phyloP scores from a whole-genome alignment of 768 basidiomycete species.

The Suillus luteus region DNA sequence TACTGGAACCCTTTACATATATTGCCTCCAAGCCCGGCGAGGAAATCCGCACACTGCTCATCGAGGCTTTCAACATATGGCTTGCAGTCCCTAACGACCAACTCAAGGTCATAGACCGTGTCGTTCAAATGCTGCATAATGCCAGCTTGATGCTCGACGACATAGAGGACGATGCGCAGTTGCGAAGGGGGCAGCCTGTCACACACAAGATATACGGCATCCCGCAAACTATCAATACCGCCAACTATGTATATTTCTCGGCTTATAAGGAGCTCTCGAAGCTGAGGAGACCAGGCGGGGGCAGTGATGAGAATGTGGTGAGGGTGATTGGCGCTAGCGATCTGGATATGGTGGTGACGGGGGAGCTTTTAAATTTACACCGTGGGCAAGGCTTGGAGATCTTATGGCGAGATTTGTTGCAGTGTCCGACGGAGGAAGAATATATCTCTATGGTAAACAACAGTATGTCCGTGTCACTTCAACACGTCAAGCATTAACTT shows the following conservation, averaged over 20 bases:
- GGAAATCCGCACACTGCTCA: constrained; percentile 84
- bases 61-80: constrained; percentile 94
- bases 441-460: constrained; percentile 97
- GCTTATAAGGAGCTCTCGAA: constrained; percentile 77
- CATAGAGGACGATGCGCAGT: constrained; percentile 88
- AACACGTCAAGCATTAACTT: constrained; percentile 21
- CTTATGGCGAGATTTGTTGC: constrained; percentile 89
- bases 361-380: constrained; percentile 82
- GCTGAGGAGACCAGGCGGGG: constrained; percentile 16
- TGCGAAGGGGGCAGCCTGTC: constrained; percentile 83
- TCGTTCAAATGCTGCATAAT: constrained; percentile 94
- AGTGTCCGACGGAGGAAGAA: constrained; percentile 92
- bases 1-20: constrained; percentile 90
- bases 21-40: constrained; percentile 86
- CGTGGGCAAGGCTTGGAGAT: constrained; percentile 95
- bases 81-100: constrained; percentile 75
- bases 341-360: constrained; percentile 47
- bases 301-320: neutral
- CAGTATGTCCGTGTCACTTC: constrained; percentile 48
- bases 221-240: constrained; percentile 95
- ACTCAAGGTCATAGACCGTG: constrained; percentile 69
- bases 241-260: constrained; percentile 96
- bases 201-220: constrained; percentile 96
- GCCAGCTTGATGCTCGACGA: constrained; percentile 96
- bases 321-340: constrained; percentile 70